Base-by-base conservation (phyloP, 2,329 filamentous ascomycete genomes). In the Incumbomyces lentus region DNA sequence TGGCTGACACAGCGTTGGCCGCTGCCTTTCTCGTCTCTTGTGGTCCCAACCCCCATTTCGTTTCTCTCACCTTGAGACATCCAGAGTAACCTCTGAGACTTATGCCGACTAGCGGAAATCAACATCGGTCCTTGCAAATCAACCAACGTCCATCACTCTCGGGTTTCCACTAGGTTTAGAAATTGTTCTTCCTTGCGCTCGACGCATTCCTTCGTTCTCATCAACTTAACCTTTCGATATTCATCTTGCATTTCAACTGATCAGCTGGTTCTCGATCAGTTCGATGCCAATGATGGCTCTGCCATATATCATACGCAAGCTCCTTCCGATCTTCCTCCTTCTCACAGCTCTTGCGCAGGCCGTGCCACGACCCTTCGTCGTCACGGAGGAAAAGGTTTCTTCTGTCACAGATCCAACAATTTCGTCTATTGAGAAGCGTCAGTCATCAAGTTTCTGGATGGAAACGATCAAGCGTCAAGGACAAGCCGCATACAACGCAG, bases 391-490 rank as follows among this genome's bases (percentile, higher is more conserved):
- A n/a, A 5, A 4, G 5, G 16, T 35, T 17, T 35, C 33, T 4
- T 26, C 38, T 6, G 22, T 26, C 22, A 5, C 22, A 4, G 22
- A 26, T 26, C 4, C 4, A 5, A 36, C 42, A 22, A 16, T 31
- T 17, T 8, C 34, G 31, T 5, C 31, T 35, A 32, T 45, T n/a
- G 34, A 45, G 12, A 45, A 45, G 19, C 42, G 42, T 4, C 40
- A 42, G 29, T 36, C 42, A 11, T 72, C 74, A 4, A 67, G 64
- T 58, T 92, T 83, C 73, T 93, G 86, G 86, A 64, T 92, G 47
- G 72, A 76, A 31, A 70, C 71, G 52, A 81, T 92, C 59, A 61
- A 79, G 57, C 81, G 82, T 34, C 77, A 86, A 56, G 87, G 86
- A 48, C 65, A 68, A 1, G 74, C 81, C 36, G 77, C 84, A 26